These are phyloP conservation scores for Candida jianshihensis DNA, from an alignment of 805 yeast genomes.

Conservation along the genomic window DNA sequence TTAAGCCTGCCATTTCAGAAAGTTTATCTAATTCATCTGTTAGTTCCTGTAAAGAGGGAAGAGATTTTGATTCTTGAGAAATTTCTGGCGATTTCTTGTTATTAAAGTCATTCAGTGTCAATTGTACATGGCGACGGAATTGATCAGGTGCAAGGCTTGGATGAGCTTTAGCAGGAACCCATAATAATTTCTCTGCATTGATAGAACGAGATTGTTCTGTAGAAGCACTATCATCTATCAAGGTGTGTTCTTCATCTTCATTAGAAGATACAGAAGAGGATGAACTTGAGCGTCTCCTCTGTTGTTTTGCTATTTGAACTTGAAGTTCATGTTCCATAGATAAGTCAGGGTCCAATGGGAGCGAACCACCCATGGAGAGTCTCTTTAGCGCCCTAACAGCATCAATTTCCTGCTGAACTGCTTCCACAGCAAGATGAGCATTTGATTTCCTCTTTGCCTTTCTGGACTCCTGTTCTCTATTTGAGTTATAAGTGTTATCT, in stretches of 20 bases:
- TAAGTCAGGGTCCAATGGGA: conserved; percentile 63
- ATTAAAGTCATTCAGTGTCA: conserved; percentile 24
- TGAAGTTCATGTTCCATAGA: conserved; percentile 33
- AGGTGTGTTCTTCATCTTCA: conserved; percentile 5
- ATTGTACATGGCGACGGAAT: conserved; percentile 59
- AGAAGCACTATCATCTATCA: conserved; percentile 4
- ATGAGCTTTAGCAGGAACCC: conserved; percentile 96
- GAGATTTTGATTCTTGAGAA: conserved; percentile 15
- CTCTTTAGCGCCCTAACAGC: conserved; percentile 70
- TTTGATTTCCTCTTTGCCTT: conserved; percentile 34
- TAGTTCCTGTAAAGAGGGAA: conserved; percentile 64
- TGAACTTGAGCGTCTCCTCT: conserved; percentile 13
- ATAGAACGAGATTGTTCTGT: conserved; percentile 12
- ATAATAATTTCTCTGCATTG: conserved; percentile 48
- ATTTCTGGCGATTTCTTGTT: conserved; percentile 6
- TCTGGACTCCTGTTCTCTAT: not conserved
- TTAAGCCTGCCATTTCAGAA: conserved; percentile 71
- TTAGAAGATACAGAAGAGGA: conserved; percentile 9
- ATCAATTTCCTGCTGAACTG: conserved; percentile 67
- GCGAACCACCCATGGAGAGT: conserved; percentile 52
- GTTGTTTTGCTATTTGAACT: conserved; percentile 18
- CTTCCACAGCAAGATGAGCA: conserved; percentile 59
- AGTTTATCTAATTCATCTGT: conserved; percentile 70
- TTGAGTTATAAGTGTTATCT: not conserved
- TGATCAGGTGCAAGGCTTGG: conserved; percentile 95